A percentile compares a stretch with the other conserved stretches of the same genome.
phyloP scores from a whole-genome alignment of 805 yeast genomes.

The Candida montana region DNA sequence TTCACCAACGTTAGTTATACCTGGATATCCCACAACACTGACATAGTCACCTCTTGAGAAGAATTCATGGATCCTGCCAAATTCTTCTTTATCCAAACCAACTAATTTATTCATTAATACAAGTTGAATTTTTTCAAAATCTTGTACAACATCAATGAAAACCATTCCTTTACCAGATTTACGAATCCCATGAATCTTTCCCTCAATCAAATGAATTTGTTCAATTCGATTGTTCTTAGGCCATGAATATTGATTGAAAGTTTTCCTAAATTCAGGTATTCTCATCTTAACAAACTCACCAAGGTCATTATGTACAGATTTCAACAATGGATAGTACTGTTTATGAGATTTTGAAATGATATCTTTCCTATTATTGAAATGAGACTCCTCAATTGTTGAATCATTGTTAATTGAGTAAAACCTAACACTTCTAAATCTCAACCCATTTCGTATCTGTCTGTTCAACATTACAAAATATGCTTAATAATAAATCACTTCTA shows the following conservation, averaged over 20 bases:
- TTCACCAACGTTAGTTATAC: constrained; percentile 73
- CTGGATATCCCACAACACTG: constrained; percentile 62
- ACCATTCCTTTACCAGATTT: constrained; percentile 63
- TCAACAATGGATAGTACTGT: constrained; percentile 23
- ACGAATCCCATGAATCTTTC: constrained; percentile 54
- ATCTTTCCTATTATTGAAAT: no score
- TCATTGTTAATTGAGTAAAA: no score
- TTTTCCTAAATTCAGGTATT: constrained; percentile 34
- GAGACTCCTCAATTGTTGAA: no score
- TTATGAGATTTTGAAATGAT: constrained; percentile 10
- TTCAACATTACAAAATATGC: no score
- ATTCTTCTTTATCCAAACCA: constrained; percentile 37
- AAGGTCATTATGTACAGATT: constrained; percentile 9
- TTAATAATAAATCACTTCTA: no score
- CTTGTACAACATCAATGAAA: constrained; percentile 67
- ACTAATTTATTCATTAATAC: constrained; percentile 51
- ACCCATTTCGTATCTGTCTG: no score
- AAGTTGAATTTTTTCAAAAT: constrained; percentile 51
- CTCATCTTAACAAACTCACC: constrained; percentile 16
- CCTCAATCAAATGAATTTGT: constrained; percentile 33
- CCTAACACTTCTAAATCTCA: no score
- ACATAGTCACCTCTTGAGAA: constrained; percentile 72
- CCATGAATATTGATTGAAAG: constrained; percentile 25
- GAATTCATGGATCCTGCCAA: constrained; percentile 29
- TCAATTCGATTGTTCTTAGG: constrained; percentile 21